These are phyloP conservation scores for Onygenales sp. DNA, from an alignment of 2,329 filamentous ascomycete species.

Conservation along the genomic window DNA sequence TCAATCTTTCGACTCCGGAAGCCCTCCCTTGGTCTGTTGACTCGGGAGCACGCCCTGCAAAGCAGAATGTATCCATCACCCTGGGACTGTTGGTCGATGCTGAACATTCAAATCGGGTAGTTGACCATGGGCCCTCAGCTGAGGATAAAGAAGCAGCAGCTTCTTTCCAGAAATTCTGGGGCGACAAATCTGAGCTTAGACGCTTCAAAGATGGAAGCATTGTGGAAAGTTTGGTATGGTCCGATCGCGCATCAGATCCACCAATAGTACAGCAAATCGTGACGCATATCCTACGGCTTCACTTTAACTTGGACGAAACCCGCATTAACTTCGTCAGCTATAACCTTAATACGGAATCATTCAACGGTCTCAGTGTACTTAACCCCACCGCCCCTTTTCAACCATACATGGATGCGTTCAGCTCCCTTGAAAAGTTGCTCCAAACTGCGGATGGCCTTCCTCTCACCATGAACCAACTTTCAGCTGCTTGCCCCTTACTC, in stretches of 20 bases:
- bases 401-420: slow-evolving; percentile 59
- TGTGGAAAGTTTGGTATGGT: slow-evolving; percentile 84
- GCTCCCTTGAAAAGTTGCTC: slow-evolving; percentile 64
- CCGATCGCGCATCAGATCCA: slow-evolving; percentile 46
- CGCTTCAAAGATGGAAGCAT: slow-evolving; percentile 95
- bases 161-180: slow-evolving; percentile 86
- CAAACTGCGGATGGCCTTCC: slow-evolving; percentile 73
- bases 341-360: slow-evolving; percentile 36
- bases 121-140: slow-evolving; percentile 80
- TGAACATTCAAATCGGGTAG: slow-evolving; percentile 59
- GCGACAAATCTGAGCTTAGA: slow-evolving; percentile 80
- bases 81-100: slow-evolving; percentile 66
- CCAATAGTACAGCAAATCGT: slow-evolving; percentile 74
- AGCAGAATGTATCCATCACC: slow-evolving; percentile 31
- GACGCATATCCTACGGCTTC: slow-evolving; percentile 57
- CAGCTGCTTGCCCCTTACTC: slow-evolving; percentile 60
- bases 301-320: slow-evolving; percentile 50
- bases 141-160: slow-evolving; percentile 77
- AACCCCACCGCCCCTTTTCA: slow-evolving; percentile 47
- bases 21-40: slow-evolving; percentile 40
- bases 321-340: slow-evolving; percentile 44
- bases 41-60: slow-evolving; percentile 24
- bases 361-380: slow-evolving; percentile 19
- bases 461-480: slow-evolving; percentile 73
- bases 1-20: slow-evolving; percentile 47